Base-by-base conservation (phyloP, 176 grass and related monocot genomes). In the Musa schizocarpa region DNA sequence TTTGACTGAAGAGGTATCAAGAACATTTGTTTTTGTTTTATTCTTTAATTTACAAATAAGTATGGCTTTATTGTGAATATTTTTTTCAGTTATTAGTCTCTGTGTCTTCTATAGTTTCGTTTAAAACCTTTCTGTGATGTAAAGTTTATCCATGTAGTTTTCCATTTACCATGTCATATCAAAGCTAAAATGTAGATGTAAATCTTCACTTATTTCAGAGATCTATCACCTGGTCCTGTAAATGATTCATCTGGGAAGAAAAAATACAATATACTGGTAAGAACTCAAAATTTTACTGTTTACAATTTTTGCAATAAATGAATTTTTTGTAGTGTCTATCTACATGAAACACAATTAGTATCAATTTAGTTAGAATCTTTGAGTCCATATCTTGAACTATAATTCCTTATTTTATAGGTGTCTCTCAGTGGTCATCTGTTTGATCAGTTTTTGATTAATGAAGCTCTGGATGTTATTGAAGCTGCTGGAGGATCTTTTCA, bases 401-500 rank as follows among this genome's bases (percentile, higher is more conserved):
- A 59, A 9, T 73, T 78, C 21, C 74, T 71, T 58, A 77, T 78
- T 55, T 75, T 57, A 79, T 82, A 97, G 94, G 90, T 97, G 53
- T 93, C 94, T 80, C 86, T 97, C 77, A 89, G 90, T 69, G 94
- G 94, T 10, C 94, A 97, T 75, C 87, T 97, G 48, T 97, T 97
- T 80, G 94, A 93, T 90, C 89, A 93, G 50, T 97, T 97, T 82
- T 84, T 90, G 56, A 97, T 97, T 81, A 97, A 97, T 72, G 88
- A 97, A 56, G 87, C 94, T 71, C 74, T 97, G 81, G 90, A 97
- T 82, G 86, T 97, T 81, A 93, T 97, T 87, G 94, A 97, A 87
- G 61, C 74, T 75, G 82, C 61, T 43, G 88, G 90, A 63, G 94
- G 94, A 73, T 97, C 90, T 75, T 97, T 97, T 80, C 82, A 68